Evolutionary conservation across 176 grass and related monocot species (phyloP).

Genomic region (Secale cereale): DNA sequence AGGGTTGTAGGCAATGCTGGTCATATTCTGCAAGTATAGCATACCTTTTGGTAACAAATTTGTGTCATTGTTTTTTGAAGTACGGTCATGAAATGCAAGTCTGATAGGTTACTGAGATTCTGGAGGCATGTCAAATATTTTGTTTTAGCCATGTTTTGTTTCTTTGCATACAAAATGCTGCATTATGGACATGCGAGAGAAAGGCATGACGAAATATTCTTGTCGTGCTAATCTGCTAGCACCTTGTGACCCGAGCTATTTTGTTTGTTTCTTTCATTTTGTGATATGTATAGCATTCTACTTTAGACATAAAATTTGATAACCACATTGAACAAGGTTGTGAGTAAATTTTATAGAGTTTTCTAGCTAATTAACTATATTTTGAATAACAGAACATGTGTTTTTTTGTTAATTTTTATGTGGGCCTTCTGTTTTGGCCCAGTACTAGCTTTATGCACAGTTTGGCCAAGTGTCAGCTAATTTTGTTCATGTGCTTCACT

Average conservation of each 20-base stretch:
- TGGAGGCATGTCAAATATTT: background rate
- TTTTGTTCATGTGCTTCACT: background rate
- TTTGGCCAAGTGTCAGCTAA: background rate
- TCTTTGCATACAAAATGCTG: background rate
- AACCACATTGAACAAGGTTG: too few species aligned
- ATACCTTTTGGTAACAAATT: background rate
- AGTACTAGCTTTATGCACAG: background rate
- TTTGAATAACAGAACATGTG: background rate
- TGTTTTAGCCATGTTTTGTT: background rate
- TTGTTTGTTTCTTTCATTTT: background rate
- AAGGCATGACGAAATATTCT: background rate
- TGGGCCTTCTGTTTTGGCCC: background rate
- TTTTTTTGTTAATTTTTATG: background rate
- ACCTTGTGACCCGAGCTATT: background rate
- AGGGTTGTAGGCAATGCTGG: background rate
- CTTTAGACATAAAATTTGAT: background rate
- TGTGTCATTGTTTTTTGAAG: background rate
- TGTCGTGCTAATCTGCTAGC: conserved; percentile 1
- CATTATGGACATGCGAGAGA: background rate
- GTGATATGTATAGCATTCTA: background rate
- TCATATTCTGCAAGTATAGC: background rate
- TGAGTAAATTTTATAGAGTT: background rate
- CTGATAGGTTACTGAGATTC: background rate
- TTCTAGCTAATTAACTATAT: background rate
- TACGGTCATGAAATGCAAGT: background rate